Evolutionary conservation across 257 asterid species (phyloP).

Genomic region (Anisodus acutangulus): DNA sequence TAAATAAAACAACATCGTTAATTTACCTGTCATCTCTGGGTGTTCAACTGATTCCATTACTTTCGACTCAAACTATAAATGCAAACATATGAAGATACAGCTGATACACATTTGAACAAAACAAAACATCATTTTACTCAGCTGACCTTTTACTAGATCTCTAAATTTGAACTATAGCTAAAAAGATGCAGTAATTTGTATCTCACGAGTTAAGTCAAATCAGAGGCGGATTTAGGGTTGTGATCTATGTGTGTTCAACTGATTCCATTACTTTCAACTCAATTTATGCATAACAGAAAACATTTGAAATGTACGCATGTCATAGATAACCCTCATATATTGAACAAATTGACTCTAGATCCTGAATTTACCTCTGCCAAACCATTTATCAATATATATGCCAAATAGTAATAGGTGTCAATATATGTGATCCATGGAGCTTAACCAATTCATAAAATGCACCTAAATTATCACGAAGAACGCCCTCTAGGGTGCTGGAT

Average conservation of each 20-base stretch:
- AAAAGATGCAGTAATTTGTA: no score
- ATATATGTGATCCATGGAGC: neutral
- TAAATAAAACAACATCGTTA: neutral
- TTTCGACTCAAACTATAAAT: neutral
- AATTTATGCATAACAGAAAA: neutral
- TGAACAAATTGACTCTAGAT: neutral
- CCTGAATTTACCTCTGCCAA: neutral
- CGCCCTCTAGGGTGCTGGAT: neutral
- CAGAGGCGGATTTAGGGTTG: neutral
- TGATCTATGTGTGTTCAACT: neutral
- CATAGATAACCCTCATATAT: neutral
- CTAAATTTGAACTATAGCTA: neutral
- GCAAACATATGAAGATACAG: constrained; percentile 56
- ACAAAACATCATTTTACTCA: neutral
- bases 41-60: neutral
- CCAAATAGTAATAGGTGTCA: neutral
- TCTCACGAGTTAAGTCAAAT: no score
- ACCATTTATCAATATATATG: neutral
- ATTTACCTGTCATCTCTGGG: neutral
- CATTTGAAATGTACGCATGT: neutral
- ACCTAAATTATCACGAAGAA: neutral
- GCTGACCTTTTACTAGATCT: neutral
- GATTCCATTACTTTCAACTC: neutral
- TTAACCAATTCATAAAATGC: neutral
- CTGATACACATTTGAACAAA: constrained; percentile 34